These are phyloP conservation scores for Curvularia sp. DNA, from an alignment of 2,329 filamentous ascomycete genomes.

Conservation along the genomic window DNA sequence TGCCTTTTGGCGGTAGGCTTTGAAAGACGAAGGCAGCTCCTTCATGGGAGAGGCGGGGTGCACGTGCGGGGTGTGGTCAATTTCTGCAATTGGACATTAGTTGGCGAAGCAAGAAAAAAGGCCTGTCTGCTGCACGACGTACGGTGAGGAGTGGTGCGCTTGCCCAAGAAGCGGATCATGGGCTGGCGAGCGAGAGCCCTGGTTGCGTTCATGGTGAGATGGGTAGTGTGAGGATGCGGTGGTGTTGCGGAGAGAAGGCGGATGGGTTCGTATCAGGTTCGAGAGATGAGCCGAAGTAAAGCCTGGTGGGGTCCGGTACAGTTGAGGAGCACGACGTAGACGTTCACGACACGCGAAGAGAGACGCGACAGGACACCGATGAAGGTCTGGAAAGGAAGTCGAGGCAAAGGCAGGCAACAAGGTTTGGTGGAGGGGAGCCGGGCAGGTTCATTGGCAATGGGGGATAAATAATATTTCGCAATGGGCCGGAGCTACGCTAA, in stretches of 20 bases:
- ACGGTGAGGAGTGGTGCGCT: conserved; percentile 56
- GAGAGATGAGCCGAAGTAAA: conserved; percentile 1
- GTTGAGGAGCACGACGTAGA: not conserved
- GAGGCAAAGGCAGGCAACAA: conserved; percentile 10
- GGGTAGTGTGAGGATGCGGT: conserved; percentile 11
- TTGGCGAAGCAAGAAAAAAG: not conserved
- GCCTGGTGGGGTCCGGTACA: not conserved
- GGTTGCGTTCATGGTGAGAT: conserved; percentile 55
- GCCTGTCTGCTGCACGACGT: conserved; percentile 25
- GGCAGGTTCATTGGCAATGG: conserved; percentile 17
- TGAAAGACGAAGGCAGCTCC: conserved; percentile 73
- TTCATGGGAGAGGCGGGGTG: conserved; percentile 75
- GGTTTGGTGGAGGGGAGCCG: conserved; percentile 20
- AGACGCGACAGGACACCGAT: not conserved
- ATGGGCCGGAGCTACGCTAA: conserved; percentile 24
- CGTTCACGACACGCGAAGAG: not conserved
- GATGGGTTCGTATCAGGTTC: not conserved
- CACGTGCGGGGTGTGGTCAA: conserved; percentile 76
- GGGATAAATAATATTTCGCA: conserved; percentile 35
- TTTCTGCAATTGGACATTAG: conserved; percentile 57
- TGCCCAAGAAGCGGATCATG: conserved; percentile 61
- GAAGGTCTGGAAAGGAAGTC: not conserved
- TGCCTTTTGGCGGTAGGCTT: conserved; percentile 77
- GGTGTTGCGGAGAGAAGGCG: conserved; percentile 6
- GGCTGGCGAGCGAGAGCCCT: conserved; percentile 58